Evolutionary conservation across 2,329 filamentous ascomycete genomes (phyloP).

Genomic region (Nemania serpens): DNA sequence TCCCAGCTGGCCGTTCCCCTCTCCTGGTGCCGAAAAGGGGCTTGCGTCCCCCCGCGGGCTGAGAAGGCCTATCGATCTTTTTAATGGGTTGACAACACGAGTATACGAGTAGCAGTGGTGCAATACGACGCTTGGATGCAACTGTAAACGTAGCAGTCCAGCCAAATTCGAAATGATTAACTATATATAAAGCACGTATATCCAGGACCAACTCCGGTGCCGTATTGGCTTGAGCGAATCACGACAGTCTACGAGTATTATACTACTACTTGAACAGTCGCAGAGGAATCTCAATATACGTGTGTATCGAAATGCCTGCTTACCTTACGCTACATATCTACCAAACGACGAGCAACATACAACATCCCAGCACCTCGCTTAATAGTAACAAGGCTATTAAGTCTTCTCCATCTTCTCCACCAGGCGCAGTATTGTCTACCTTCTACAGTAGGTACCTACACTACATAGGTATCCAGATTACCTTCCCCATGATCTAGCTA

Average conservation of each 20-base stretch:
- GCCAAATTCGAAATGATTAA: too few species aligned
- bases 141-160: not conserved
- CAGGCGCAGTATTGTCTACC: too few species aligned
- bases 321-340: too few species aligned
- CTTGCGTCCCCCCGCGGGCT: conserved; percentile 12
- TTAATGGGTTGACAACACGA: not conserved
- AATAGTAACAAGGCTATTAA: conserved; percentile 9
- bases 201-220: too few species aligned
- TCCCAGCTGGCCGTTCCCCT: conserved; percentile 3
- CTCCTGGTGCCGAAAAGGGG: conserved; percentile 16
- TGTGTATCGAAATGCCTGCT: too few species aligned
- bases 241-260: not conserved
- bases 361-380: conserved; percentile 12
- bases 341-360: too few species aligned
- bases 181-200: not conserved
- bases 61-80: not conserved
- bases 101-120: not conserved
- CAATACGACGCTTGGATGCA: not conserved
- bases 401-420: not conserved
- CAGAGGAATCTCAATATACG: not conserved
- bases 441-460: not conserved
- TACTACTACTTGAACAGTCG: not conserved
- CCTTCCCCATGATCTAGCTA: conserved; percentile 14
- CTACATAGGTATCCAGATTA: not conserved
- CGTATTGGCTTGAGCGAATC: not conserved